Conservation (phyloP, 176 grass and related monocot species). For the Puya raimondii region DNA sequence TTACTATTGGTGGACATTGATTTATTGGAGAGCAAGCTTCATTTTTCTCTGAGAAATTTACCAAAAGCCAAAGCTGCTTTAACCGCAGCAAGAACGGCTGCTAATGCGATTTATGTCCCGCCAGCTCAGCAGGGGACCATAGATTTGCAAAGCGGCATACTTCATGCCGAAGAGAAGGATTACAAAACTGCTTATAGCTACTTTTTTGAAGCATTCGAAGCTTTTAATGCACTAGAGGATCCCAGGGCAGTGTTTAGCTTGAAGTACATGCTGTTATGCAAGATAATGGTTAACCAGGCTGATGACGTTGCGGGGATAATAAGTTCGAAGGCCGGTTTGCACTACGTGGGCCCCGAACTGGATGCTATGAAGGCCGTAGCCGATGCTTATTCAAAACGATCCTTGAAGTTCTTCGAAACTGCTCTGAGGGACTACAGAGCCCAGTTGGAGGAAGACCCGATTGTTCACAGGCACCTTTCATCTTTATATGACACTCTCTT, state of each 20-base stretch:
- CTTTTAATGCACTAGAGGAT: constrained; percentile 57
- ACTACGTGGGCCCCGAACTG: constrained; percentile 70
- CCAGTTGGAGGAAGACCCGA: constrained; percentile 74
- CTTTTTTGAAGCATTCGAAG: constrained; percentile 86
- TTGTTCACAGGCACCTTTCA: constrained; percentile 70
- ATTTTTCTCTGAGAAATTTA: constrained; percentile 78
- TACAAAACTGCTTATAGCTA: constrained; percentile 90
- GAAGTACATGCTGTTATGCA: constrained; percentile 94
- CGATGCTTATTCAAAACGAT: constrained; percentile 56
- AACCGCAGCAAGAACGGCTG: constrained; percentile 81
- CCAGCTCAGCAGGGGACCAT: constrained; percentile 82
- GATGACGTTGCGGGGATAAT: constrained; percentile 77
- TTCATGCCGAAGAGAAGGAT: constrained; percentile 90
- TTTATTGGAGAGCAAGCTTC: constrained; percentile 85
- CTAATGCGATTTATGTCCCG: constrained; percentile 87
- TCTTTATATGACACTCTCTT: constrained; percentile 74
- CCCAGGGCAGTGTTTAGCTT: constrained; percentile 57
- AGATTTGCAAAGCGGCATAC: constrained; percentile 88
- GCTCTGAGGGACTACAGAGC: constrained; percentile 51
- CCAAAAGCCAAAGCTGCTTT: constrained; percentile 81
- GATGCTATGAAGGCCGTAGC: constrained; percentile 90
- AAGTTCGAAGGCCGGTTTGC: constrained; percentile 61
- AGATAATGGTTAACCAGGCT: constrained; percentile 93
- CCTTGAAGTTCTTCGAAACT: constrained; percentile 74
- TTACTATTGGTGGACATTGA: constrained; percentile 88